These are phyloP conservation scores for Eimeria mitis DNA, from an alignment of 169 alveolate genomes.

Conservation along the genomic window DNA sequence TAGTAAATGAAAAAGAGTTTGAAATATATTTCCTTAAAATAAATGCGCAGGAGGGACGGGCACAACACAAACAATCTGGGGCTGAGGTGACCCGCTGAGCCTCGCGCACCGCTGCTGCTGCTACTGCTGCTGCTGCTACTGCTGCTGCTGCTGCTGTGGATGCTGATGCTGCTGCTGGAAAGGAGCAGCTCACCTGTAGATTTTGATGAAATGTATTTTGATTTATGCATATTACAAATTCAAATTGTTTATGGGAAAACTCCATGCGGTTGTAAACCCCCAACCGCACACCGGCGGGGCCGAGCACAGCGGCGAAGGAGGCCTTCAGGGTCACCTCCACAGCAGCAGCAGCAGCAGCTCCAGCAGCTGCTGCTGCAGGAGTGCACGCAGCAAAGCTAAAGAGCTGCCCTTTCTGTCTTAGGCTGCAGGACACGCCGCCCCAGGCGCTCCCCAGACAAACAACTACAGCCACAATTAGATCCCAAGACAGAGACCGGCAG, in stretches of 20 bases:
- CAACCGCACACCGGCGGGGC: slow-evolving; percentile 26
- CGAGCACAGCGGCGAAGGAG: slow-evolving; percentile 19
- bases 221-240: background rate
- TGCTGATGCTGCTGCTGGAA: background rate
- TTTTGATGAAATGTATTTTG: slow-evolving; percentile 1
- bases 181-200: background rate
- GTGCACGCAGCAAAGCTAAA: background rate
- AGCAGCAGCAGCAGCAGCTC: background rate
- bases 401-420: background rate
- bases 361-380: background rate
- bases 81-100: slow-evolving; percentile 38
- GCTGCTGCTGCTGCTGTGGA: no score
- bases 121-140: slow-evolving; percentile 24
- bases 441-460: background rate
- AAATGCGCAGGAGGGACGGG: background rate
- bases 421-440: background rate
- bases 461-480: background rate
- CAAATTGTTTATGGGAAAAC: background rate
- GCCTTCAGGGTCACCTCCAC: slow-evolving; percentile 33
- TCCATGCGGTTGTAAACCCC: background rate
- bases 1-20: background rate
- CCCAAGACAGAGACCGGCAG: background rate
- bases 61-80: background rate
- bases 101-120: slow-evolving; percentile 39
- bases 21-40: background rate